These are phyloP conservation scores for Teratosphaeria zuluensis DNA, from an alignment of 2,329 filamentous ascomycete species.

Conservation along the genomic window DNA sequence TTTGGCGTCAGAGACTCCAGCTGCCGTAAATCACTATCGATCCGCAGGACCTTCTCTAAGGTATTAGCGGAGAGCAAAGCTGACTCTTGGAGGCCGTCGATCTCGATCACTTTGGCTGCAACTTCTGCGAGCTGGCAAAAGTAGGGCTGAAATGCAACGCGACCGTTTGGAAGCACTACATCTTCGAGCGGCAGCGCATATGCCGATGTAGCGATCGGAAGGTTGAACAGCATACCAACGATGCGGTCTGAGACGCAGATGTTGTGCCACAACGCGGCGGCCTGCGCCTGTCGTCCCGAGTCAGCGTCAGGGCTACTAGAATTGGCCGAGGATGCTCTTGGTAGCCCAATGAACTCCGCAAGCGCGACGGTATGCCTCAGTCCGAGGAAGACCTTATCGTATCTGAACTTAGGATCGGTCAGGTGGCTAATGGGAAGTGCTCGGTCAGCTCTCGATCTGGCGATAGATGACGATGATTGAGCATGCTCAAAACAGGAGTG, in stretches of 20 bases:
- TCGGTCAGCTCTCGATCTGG: not conserved
- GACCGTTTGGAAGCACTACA: not conserved
- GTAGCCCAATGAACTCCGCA: constrained; percentile 28
- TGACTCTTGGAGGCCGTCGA: constrained; percentile 3
- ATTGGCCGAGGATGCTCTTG: not conserved
- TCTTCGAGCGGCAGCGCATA: constrained; percentile 2
- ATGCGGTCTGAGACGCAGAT: constrained; percentile 2
- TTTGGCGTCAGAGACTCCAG: constrained; percentile 13
- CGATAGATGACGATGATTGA: not conserved
- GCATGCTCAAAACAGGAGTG: not conserved
- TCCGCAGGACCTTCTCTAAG: constrained; percentile 12
- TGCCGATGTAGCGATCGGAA: constrained; percentile 2
- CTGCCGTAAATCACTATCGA: constrained; percentile 14
- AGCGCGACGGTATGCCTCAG: constrained; percentile 26
- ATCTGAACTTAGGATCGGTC: constrained; percentile 20
- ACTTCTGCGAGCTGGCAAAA: constrained; percentile 8
- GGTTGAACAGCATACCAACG: constrained; percentile 6
- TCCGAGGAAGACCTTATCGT: constrained; percentile 26
- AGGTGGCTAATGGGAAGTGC: constrained; percentile 18
- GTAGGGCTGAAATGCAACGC: constrained; percentile 5
- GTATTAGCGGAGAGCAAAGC: constrained; percentile 1
- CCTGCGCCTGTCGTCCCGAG: not conserved
- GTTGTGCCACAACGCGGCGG: not conserved
- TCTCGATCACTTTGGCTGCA: constrained; percentile 3
- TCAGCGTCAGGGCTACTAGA: not conserved